Conservation (phyloP, 2,329 filamentous ascomycete genomes). For the Zelopaecilomyces penicillatus region DNA sequence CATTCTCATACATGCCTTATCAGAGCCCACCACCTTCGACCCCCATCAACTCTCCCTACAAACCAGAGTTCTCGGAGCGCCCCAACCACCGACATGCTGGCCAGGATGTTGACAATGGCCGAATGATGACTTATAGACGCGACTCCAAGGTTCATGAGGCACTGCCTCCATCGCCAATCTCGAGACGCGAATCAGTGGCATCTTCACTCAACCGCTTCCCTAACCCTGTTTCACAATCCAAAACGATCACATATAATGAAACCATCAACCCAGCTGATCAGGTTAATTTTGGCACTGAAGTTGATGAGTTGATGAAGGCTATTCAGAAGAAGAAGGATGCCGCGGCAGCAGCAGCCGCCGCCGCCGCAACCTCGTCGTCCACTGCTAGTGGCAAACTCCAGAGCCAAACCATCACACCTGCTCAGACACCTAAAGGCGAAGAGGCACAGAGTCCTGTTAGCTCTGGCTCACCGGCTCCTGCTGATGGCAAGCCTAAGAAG, state of each 20-base stretch:
- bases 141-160: constrained; percentile 23
- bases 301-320: constrained; percentile 81
- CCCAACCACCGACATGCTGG: constrained; percentile 13
- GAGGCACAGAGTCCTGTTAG: constrained; percentile 15
- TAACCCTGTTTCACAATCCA: constrained; percentile 26
- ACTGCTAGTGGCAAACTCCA: constrained; percentile 6
- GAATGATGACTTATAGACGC: constrained; percentile 17
- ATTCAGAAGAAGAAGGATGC: constrained; percentile 61
- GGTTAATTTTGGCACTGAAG: constrained; percentile 67
- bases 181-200: constrained; percentile 23
- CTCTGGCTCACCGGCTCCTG: constrained; percentile 20
- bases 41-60: constrained; percentile 25
- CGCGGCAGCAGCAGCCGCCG: constrained; percentile 16
- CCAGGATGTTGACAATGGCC: constrained; percentile 15
- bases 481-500: constrained; percentile 36
- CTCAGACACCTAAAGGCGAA: constrained; percentile 12
- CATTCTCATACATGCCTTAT: constrained; percentile 38
- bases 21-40: constrained; percentile 27
- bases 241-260: constrained; percentile 37
- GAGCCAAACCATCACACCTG: constrained; percentile 15
- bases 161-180: constrained; percentile 24
- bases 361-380: constrained; percentile 5
- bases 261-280: constrained; percentile 38
- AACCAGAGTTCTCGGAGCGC: constrained; percentile 25
- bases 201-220: constrained; percentile 14